Conservation (phyloP, 164 flowering plant genomes). For the Cinnamomum chago region DNA sequence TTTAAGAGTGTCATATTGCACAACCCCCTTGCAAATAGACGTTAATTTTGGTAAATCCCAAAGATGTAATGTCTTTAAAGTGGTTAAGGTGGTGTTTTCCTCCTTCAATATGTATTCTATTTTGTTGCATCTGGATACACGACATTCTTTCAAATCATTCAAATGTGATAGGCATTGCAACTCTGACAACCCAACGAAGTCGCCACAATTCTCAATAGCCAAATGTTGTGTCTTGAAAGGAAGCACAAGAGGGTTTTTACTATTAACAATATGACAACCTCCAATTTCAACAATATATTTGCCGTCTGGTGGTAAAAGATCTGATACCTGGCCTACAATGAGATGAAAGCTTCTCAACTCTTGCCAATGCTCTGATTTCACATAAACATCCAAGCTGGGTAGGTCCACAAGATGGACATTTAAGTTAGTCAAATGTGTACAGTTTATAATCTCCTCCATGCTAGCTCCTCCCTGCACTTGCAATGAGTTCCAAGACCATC, state of each 20-base stretch:
- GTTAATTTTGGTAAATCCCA: not conserved
- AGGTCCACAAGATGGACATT: not conserved
- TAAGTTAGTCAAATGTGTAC: not conserved
- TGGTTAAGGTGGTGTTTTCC: not conserved
- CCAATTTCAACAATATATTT: not conserved
- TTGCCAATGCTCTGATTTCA: not conserved
- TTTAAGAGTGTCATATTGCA: not conserved
- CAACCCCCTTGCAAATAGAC: constrained; percentile 1
- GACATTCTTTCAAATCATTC: not conserved
- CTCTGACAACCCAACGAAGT: not conserved
- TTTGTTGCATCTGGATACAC: not conserved
- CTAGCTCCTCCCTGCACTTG: not conserved
- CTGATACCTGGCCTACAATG: not conserved
- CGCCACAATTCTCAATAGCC: not conserved
- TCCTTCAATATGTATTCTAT: not conserved
- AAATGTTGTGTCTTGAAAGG: not conserved
- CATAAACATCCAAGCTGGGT: not conserved
- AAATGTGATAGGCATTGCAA: not conserved
- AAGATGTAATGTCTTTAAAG: not conserved
- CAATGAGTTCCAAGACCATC: not conserved
- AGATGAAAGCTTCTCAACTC: not conserved
- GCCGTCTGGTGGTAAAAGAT: not conserved
- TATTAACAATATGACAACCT: not conserved
- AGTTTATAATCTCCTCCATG: not conserved
- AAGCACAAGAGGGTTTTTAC: not conserved